Evolutionary conservation across 73 alveolate genomes (phyloP).

Genomic region (Uronychia setigera): DNA sequence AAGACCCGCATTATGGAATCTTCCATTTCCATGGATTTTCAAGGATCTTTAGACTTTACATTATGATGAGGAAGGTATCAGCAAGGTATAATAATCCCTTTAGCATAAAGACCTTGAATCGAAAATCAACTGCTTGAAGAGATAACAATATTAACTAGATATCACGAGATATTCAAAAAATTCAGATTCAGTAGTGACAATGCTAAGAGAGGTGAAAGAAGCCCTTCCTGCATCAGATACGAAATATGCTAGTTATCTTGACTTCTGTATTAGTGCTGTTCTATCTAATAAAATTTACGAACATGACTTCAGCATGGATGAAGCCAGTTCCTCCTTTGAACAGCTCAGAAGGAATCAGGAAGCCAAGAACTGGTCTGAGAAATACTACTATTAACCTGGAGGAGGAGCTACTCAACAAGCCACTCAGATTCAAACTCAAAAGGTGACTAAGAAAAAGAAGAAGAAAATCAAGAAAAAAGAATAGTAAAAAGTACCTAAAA

Average conservation of each 20-base stretch:
- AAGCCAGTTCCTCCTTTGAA: background rate
- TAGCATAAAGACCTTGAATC: background rate
- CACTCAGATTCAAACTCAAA: background rate
- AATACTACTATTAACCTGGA: background rate
- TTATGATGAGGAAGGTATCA: background rate
- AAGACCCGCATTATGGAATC: background rate
- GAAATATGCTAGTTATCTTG: background rate
- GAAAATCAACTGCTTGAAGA: background rate
- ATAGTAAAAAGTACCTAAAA: background rate
- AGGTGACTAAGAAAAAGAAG: background rate
- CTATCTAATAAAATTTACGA: background rate
- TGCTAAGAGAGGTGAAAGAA: background rate
- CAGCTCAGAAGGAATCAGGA: background rate
- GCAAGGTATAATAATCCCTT: background rate
- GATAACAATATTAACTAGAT: background rate
- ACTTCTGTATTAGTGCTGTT: background rate
- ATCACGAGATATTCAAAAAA: background rate
- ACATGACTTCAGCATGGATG: background rate
- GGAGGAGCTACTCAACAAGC: background rate
- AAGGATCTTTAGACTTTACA: constrained; percentile 9
- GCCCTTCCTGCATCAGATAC: background rate
- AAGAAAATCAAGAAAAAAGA: background rate
- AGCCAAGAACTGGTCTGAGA: background rate
- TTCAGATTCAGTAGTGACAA: constrained; percentile 2
- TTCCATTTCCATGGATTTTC: constrained; percentile 5